phyloP scores from a whole-genome alignment of 129 eudicot species.

The Chrysanthemum seticuspe region DNA sequence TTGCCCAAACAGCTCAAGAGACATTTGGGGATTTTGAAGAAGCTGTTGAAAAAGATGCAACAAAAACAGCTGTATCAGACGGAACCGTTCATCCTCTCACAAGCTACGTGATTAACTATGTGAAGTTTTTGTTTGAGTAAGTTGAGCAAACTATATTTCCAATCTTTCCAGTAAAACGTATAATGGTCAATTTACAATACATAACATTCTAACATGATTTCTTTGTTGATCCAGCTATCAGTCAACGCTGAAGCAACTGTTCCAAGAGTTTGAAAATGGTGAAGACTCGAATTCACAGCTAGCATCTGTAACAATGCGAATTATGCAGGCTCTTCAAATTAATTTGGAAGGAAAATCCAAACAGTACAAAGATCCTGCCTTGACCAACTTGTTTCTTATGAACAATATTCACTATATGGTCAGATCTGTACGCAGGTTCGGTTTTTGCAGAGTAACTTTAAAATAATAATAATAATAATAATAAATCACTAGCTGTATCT shows the following conservation, averaged over 20 bases:
- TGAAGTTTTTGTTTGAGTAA: constrained; percentile 95
- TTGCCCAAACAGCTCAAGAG: constrained; percentile 96
- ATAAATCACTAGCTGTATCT: not conserved
- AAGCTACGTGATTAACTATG: constrained; percentile 98
- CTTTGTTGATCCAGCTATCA: constrained; percentile 61
- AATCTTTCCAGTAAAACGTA: not conserved
- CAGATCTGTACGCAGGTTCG: constrained; percentile 98
- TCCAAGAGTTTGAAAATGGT: constrained; percentile 84
- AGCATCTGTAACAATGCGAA: constrained; percentile 91
- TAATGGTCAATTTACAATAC: not conserved
- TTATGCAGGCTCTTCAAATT: constrained; percentile 98
- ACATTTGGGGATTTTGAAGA: constrained; percentile 98
- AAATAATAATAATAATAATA: not conserved
- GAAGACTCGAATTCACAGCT: constrained; percentile 78
- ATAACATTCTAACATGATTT: not conserved
- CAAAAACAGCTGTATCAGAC: constrained; percentile 93
- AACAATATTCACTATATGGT: constrained; percentile 98
- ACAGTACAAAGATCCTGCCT: constrained; percentile 84
- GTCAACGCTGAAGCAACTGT: constrained; percentile 91
- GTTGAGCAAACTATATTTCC: constrained; percentile 23
- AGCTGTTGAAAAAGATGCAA: constrained; percentile 98
- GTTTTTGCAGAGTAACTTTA: constrained; percentile 1
- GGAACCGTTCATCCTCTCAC: constrained; percentile 99
- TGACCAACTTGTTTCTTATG: constrained; percentile 91
- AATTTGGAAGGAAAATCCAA: constrained; percentile 95